Base-by-base conservation (phyloP, 768 basidiomycete species). In the Amanita thiersii region DNA sequence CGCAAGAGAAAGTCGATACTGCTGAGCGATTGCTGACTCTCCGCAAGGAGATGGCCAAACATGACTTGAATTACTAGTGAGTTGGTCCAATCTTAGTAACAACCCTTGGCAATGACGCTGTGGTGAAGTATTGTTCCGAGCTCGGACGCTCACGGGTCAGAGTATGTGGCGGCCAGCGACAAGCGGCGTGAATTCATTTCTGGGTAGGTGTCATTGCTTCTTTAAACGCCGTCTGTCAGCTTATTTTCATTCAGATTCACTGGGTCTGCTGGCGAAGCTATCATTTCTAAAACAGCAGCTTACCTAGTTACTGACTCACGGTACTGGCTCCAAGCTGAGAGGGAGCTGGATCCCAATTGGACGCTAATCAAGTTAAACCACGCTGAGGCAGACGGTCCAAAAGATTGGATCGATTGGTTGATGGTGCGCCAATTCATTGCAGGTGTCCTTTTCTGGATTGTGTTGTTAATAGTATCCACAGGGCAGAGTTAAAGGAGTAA, bases 81-180 rank as follows among this genome's bases (percentile, higher is more conserved):
- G 81, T 71, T 19, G 28, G 8, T 34, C 49, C 18, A 8, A 29
- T n/a, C 26, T 21, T 25, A 14, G 14, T 29, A 20, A 35, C 30
- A 44, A 41, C n/a, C n/a, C n/a, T n/a, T n/a, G 23, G 26, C 23
- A 9, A 40, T 43, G 40, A 40, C 45, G 52, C 31, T 32, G 33
- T 37, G n/a, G n/a, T 41, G 31, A 30, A 90, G 86, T 52, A 58
- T 88, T 48, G 58, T 90, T 35, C 86, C 86, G 2, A 78, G 72
- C 25, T 85, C 86, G 58, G 88, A 91, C 53, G 81, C 86, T 4
- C 88, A 91, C 55, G 75, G 76, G 39, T 87, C 86, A 0, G 88
- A 91, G 58, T 89, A 87, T 46, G 81, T 88, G 18, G 75, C 85
- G 12, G 57, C 70, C 5, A 75, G 77, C 44, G 88, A 91, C 58